Base-by-base conservation (phyloP, 106 monocot genomes). In the Allium fistulosum region DNA sequence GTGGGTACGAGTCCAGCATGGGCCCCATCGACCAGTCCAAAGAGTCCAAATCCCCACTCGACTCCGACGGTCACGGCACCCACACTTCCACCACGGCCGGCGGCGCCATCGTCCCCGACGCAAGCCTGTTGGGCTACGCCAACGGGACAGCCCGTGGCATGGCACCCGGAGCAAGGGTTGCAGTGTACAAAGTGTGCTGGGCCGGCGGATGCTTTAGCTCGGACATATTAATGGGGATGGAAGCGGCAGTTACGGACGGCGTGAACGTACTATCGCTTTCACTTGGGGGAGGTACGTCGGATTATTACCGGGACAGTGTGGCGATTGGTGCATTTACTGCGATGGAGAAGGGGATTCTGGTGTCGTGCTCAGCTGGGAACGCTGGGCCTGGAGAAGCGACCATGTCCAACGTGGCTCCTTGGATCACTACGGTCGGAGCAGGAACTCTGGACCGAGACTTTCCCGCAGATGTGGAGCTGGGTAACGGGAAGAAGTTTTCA, bases 141-240 rank as follows among this genome's bases (percentile, higher is more conserved):
- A 8, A 72, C 3, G 99, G 99, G 7, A 99, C 87, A 11, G 99
- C 99, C 3, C 84, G 90, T 14, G 93, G 99, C 51, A 93, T 99
- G 99, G 76, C 90, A 7, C 15, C 73, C 3, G 66, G 75, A 13
- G 87, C 93, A 7, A 82, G 99, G 15, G 47, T 99, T 13, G 92
- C 99, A 2, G 83, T 70, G 1, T 99, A 99, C 83, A 99, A 99
- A 81, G 99, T 99, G 46, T 99, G 99, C 77, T 99, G 99, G 99
- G 26, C 49, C 3, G 93, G 99, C 15, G 99, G 93, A 0, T 99
- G 99, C 72, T 87, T 99, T 75, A 90, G 90, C 78, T 93, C 93
- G 17, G 99, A 99, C 66, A 99, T 99, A 13, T 81, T 99, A 51
- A 84, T 84, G 4, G 99, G 84, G 26, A 79, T 99, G 73, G 93